Percentiles rank a stretch among this genome's conserved stretches.
phyloP scores from a whole-genome alignment of 352 stramenopile genomes.

The Phytopythium cucurbitacearum region DNA sequence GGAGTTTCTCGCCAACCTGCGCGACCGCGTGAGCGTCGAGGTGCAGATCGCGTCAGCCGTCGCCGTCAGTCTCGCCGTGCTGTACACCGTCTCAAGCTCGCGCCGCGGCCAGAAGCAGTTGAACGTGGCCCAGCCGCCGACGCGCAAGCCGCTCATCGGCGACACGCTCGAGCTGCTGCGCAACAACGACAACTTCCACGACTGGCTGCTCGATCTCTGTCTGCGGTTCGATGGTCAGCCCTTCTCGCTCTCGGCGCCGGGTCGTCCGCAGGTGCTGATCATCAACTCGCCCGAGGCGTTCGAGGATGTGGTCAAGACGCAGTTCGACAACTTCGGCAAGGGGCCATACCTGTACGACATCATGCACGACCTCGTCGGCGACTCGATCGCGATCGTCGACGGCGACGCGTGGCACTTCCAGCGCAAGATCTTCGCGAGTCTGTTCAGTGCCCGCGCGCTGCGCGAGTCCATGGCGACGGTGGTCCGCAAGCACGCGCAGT shows the following conservation, averaged over 20 bases:
- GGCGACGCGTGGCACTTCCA: conserved; percentile 55
- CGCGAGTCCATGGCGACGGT: conserved; percentile 34
- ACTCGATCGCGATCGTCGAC: conserved; percentile 61
- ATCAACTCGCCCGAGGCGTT: conserved; percentile 24
- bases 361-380: conserved; percentile 40
- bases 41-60: conserved; percentile 1
- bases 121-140: conserved; percentile 4
- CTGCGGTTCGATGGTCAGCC: conserved; percentile 15
- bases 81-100: not conserved
- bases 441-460: conserved; percentile 62
- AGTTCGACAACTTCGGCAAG: conserved; percentile 51
- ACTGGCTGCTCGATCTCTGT: conserved; percentile 42
- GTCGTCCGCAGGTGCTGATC: conserved; percentile 23
- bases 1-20: conserved; percentile 2
- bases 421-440: conserved; percentile 77
- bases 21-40: not conserved
- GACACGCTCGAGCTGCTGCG: conserved; percentile 2
- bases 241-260: conserved; percentile 27
- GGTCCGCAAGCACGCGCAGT: conserved; percentile 27
- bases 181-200: conserved; percentile 23
- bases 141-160: conserved; percentile 3
- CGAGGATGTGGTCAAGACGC: conserved; percentile 42
- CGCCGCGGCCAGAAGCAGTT: conserved; percentile 1
- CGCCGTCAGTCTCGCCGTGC: not conserved
- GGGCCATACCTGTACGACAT: conserved; percentile 32